A percentile compares a stretch with the other conserved stretches of the same genome.
These are phyloP conservation scores for Inga oerstediana DNA, from an alignment of 306 rosid species.

Conservation along the genomic window DNA sequence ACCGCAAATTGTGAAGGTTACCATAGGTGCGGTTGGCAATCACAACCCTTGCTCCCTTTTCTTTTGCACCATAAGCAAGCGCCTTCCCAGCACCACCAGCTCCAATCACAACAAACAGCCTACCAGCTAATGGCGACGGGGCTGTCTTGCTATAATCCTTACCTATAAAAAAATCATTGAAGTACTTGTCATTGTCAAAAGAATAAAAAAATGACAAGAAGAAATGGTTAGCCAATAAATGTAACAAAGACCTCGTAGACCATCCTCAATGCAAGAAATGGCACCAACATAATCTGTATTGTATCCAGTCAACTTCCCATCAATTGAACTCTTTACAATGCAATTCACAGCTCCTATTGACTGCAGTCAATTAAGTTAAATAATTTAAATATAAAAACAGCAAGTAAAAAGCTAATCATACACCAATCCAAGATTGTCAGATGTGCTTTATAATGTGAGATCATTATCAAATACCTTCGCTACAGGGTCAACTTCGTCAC, in stretches of 20 bases:
- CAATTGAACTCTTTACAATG: slow-evolving; percentile 68
- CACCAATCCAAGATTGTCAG: slow-evolving; percentile 19
- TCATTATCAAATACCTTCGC: slow-evolving; percentile 70
- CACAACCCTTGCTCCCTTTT: slow-evolving; percentile 87
- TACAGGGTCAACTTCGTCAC: slow-evolving; percentile 93
- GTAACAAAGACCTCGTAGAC: slow-evolving; percentile 62
- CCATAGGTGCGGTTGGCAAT: slow-evolving; percentile 96
- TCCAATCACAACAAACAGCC: slow-evolving; percentile 84
- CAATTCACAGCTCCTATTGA: slow-evolving; percentile 93
- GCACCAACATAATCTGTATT: slow-evolving; percentile 90
- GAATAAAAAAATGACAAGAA: slow-evolving; percentile 9
- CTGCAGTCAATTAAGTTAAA: slow-evolving; percentile 47
- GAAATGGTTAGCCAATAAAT: slow-evolving; percentile 30
- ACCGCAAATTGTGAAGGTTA: slow-evolving; percentile 38
- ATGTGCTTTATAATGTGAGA: slow-evolving; percentile 21
- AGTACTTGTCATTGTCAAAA: slow-evolving; percentile 16
- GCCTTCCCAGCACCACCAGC: slow-evolving; percentile 99
- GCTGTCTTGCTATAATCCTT: slow-evolving; percentile 39
- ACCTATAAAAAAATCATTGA: slow-evolving; percentile 43
- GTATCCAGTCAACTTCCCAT: slow-evolving; percentile 86
- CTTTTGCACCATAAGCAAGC: slow-evolving; percentile 94
- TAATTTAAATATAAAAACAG: neutral
- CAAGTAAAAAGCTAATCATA: slow-evolving; percentile 23
- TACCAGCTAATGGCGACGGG: slow-evolving; percentile 84
- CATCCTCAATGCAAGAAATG: slow-evolving; percentile 88